Evolutionary conservation across 1,139 yeast genomes (phyloP), one percentile per base, ranked within the genome.

Genomic region (Petasospora rhodanensis): DNA sequence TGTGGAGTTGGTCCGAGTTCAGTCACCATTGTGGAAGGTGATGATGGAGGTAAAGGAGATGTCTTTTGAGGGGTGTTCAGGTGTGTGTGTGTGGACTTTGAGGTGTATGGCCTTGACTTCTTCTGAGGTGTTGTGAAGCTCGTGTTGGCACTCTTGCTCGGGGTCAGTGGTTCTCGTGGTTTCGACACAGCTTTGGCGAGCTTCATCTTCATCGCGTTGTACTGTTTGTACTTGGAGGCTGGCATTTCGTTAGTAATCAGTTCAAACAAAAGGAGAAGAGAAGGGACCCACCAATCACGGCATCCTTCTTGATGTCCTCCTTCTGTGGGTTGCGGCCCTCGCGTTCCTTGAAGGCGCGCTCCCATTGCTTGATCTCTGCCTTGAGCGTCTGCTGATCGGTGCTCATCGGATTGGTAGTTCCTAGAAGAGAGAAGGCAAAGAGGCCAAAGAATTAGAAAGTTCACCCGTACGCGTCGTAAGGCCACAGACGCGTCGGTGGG

Each of bases 1-100:
- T 80, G 89, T 0, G 91, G 91, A 0, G 91, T 81, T 0, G 91
- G 91, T 0, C 89, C 89, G 13, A 80, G 52, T 41, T 74, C 79
- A 1, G 23, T 24, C 3, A 40, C 20, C 4, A 38, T 37, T n/a
- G n/a, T n/a, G n/a, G n/a, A n/a, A 7, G 47, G 37, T 2, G 45
- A 41, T 12, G 33, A 33, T 6, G 40, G 28, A 29, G 40, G 30
- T 25, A 42, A 30, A 8, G 54, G 51, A 8, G 54, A 47, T 5
- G 52, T 44, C 35, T 43, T 43, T 24, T 46, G 42, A 5, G 55
- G 52, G 29, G 47, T 41, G 28, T 39, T 32, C 15, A 44, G 27
- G 11, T 40, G 45, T 13, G 22, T n/a, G 13, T 19, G 22, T 11
- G 16, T 11, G 16, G 6, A 6, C 6, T 17, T 17, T 10, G 11